Evolutionary conservation across 2,329 filamentous ascomycete genomes (phyloP).

Genomic region (Pseudogymnoascus sp.): DNA sequence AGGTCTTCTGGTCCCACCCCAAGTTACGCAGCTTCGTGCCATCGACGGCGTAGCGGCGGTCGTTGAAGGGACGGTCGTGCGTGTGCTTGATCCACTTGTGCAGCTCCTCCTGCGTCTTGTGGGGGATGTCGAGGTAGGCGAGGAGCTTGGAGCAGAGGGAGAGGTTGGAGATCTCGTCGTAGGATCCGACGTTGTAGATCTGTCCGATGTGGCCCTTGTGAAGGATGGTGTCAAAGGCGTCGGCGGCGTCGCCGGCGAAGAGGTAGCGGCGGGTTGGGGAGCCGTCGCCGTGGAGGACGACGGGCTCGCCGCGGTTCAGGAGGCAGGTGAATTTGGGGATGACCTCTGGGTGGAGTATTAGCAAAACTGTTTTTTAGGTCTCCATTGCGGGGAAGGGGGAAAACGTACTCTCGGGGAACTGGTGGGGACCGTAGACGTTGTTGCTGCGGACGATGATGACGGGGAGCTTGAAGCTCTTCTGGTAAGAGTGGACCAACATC

Average conservation of each 20-base stretch:
- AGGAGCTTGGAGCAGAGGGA: constrained; percentile 59
- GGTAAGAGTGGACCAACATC: constrained; percentile 81
- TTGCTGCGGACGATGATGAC: constrained; percentile 74
- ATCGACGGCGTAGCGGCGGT: constrained; percentile 64
- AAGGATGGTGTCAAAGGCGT: constrained; percentile 76
- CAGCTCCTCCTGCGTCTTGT: constrained; percentile 43
- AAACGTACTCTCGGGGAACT: constrained; percentile 70
- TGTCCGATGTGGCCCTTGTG: constrained; percentile 67
- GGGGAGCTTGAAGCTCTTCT: constrained; percentile 73
- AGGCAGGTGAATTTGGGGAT: constrained; percentile 75
- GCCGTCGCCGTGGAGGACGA: constrained; percentile 70
- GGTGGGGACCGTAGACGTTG: constrained; percentile 79
- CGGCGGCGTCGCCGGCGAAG: constrained; percentile 69
- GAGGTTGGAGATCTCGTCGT: constrained; percentile 68
- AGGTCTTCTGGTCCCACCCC: constrained; percentile 61
- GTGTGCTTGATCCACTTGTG: constrained; percentile 64
- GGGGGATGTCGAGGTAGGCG: constrained; percentile 48
- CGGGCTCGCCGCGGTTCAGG: constrained; percentile 54
- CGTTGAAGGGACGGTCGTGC: constrained; percentile 70
- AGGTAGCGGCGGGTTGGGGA: constrained; percentile 67
- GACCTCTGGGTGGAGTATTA: constrained; percentile 49
- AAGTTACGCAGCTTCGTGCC: constrained; percentile 57
- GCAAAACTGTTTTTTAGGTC: not conserved
- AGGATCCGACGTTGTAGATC: constrained; percentile 74
- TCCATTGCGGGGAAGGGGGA: not conserved